These are phyloP conservation scores for Xylaria scruposa DNA, from an alignment of 495 filamentous ascomycete species.

Conservation along the genomic window DNA sequence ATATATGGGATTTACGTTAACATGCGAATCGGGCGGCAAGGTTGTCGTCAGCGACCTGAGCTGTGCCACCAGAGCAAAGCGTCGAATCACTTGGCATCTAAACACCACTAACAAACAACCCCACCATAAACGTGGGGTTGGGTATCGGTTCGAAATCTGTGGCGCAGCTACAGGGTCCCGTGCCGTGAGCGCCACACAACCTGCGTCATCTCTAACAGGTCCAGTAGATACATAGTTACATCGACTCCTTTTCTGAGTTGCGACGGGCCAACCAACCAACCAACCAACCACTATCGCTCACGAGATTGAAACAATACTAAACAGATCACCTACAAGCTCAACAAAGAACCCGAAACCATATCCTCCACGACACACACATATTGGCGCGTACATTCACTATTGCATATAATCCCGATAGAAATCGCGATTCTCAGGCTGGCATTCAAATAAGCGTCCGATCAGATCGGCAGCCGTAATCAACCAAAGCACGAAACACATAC, in stretches of 20 bases:
- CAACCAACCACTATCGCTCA: neutral
- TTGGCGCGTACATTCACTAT: constrained; percentile 1
- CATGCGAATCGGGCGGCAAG: constrained; percentile 21
- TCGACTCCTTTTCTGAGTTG: constrained; percentile 21
- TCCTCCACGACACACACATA: neutral
- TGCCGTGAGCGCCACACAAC: constrained; percentile 20
- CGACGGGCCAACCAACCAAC: constrained; percentile 8
- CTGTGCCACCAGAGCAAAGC: neutral
- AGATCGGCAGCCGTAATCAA: neutral
- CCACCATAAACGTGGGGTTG: constrained; percentile 23
- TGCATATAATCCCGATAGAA: neutral
- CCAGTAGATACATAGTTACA: constrained; percentile 6
- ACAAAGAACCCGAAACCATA: neutral
- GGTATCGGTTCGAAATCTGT: neutral
- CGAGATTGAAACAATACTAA: neutral
- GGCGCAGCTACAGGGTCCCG: constrained; percentile 13
- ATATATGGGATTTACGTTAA: neutral
- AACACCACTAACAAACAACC: neutral
- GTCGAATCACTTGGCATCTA: neutral
- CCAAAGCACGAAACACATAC: constrained; percentile 13
- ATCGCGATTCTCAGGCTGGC: neutral
- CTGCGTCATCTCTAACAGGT: constrained; percentile 22
- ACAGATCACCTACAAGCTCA: constrained; percentile 4
- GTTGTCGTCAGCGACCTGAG: constrained; percentile 23
- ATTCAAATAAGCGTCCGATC: neutral